A percentile compares a stretch with the other conserved stretches of the same genome.
Conservation (phyloP, 139 green algal species). For the Mychonastes homosphaera region DNA sequence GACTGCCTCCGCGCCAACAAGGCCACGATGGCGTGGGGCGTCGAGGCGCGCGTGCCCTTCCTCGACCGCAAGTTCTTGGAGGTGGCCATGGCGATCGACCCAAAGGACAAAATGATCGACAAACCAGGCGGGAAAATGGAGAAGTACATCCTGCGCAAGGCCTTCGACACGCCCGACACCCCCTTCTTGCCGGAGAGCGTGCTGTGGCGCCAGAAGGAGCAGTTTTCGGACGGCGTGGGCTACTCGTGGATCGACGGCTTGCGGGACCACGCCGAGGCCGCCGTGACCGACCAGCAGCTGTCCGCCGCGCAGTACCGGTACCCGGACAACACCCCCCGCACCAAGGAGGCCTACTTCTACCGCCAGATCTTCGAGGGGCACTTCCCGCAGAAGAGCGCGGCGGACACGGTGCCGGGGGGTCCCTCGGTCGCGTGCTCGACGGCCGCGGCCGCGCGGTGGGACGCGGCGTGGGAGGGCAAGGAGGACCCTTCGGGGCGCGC, state of each 20-base stretch:
- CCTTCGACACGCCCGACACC: slow-evolving; percentile 83
- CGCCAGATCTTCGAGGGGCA: slow-evolving; percentile 79
- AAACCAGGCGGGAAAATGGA: slow-evolving; percentile 61
- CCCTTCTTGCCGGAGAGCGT: slow-evolving; percentile 77
- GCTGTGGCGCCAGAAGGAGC: slow-evolving; percentile 97
- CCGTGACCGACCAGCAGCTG: slow-evolving; percentile 35
- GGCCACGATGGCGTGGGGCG: slow-evolving; percentile 81
- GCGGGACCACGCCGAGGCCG: slow-evolving; percentile 32
- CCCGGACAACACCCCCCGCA: slow-evolving; percentile 75
- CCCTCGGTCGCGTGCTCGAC: slow-evolving; percentile 47
- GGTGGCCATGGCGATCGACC: slow-evolving; percentile 81
- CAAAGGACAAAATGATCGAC: slow-evolving; percentile 82
- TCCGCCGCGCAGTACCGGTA: slow-evolving; percentile 37
- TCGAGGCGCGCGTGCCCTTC: slow-evolving; percentile 93
- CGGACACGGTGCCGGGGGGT: slow-evolving; percentile 52
- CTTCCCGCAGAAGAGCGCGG: slow-evolving; percentile 59
- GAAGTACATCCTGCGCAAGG: slow-evolving; percentile 95
- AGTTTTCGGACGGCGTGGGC: slow-evolving; percentile 90
- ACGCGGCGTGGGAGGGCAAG: slow-evolving; percentile 37
- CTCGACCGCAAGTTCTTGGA: slow-evolving; percentile 87
- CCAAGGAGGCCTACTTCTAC: slow-evolving; percentile 88
- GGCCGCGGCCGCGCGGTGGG: slow-evolving; percentile 41
- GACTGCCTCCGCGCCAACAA: slow-evolving; percentile 97
- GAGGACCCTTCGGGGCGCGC: slow-evolving; percentile 25
- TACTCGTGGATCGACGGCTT: slow-evolving; percentile 54